These are phyloP conservation scores for Fraxinus velutina DNA, from an alignment of 305 asterid species.

Conservation along the genomic window DNA sequence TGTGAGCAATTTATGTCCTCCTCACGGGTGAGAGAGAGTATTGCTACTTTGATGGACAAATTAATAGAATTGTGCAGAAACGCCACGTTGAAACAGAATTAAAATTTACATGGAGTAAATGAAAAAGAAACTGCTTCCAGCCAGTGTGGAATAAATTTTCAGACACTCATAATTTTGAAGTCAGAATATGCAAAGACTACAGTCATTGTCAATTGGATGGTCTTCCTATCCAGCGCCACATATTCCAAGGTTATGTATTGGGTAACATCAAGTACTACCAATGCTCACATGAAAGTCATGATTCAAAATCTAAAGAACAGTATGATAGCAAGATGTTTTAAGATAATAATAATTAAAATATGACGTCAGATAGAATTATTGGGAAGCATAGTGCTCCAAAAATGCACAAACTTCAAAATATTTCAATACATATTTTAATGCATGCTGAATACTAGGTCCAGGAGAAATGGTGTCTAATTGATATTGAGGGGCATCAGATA, in stretches of 20 bases:
- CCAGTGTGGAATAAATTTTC: background rate
- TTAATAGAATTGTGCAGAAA: background rate
- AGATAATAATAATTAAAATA: background rate
- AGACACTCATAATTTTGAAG: background rate
- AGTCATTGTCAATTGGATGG: background rate
- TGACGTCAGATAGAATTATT: background rate
- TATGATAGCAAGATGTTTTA: background rate
- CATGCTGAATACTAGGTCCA: background rate
- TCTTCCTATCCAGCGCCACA: background rate
- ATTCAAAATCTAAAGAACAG: background rate
- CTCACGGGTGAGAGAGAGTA: background rate
- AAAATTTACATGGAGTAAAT: background rate
- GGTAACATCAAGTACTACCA: background rate
- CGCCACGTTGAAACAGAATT: background rate
- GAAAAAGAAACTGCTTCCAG: background rate
- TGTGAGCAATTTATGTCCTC: background rate
- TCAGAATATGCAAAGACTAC: background rate
- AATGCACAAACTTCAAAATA: background rate
- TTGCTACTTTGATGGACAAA: background rate
- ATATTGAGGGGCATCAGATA: slow-evolving; percentile 10
- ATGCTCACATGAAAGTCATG: background rate
- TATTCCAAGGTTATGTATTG: background rate
- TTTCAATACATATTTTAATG: background rate
- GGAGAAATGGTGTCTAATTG: background rate
- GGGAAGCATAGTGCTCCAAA: background rate